phyloP scores from a whole-genome alignment of 2,329 filamentous ascomycete genomes.

The Bipolaris victoriae region DNA sequence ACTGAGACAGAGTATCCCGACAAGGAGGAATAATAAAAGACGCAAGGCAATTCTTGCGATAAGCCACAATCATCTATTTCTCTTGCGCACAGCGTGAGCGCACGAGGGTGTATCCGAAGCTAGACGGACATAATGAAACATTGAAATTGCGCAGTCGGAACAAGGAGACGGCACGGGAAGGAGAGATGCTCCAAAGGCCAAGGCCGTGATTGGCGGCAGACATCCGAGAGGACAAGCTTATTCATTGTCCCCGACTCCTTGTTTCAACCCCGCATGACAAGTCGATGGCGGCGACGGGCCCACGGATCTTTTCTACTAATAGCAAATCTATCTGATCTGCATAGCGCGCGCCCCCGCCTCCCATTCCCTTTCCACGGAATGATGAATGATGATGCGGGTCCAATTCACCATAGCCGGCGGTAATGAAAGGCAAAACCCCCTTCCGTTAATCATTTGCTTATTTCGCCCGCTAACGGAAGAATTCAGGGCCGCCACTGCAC shows the following conservation, averaged over 20 bases:
- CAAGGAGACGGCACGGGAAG: background rate
- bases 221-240: background rate
- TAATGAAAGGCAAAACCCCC: background rate
- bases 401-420: conserved; percentile 7
- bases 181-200: background rate
- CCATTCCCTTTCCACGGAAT: background rate
- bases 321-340: too few relatives aligned
- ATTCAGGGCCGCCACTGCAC: conserved; percentile 18
- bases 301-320: too few relatives aligned
- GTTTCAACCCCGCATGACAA: background rate
- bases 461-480: conserved; percentile 13
- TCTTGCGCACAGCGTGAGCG: background rate
- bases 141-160: background rate
- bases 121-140: background rate
- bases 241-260: background rate
- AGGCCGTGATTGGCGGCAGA: background rate
- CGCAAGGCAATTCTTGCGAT: too few relatives aligned
- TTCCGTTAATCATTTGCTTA: background rate
- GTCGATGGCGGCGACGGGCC: background rate
- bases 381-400: background rate
- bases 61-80: too few relatives aligned
- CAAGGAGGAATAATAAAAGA: too few relatives aligned
- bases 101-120: background rate
- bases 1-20: too few relatives aligned
- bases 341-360: too few relatives aligned